phyloP scores from a whole-genome alignment of 805 yeast species.

The Candida nonsorbophila region DNA sequence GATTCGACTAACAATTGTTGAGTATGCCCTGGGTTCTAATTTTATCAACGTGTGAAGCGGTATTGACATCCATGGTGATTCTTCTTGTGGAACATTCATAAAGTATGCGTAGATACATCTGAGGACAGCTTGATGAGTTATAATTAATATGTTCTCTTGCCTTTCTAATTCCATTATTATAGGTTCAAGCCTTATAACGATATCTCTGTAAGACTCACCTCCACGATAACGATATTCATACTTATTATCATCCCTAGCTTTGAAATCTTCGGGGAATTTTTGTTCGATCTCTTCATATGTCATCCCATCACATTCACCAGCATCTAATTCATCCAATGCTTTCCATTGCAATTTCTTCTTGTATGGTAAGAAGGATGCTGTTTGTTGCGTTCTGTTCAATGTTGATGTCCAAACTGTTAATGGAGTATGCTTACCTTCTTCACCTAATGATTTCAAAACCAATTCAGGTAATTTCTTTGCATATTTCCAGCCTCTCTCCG shows the following conservation, averaged over 20 bases:
- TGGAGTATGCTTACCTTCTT: slow-evolving; percentile 43
- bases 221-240: slow-evolving; percentile 95
- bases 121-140: slow-evolving; percentile 96
- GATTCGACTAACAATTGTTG: slow-evolving; percentile 80
- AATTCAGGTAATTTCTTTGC: slow-evolving; percentile 76
- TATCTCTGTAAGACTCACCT: slow-evolving; percentile 95
- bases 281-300: slow-evolving; percentile 90
- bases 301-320: slow-evolving; percentile 96
- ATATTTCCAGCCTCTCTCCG: slow-evolving; percentile 79
- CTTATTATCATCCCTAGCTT: slow-evolving; percentile 92
- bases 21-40: slow-evolving; percentile 92
- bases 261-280: slow-evolving; percentile 88
- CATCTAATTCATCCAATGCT: slow-evolving; percentile 94
- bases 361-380: slow-evolving; percentile 77
- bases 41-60: slow-evolving; percentile 94
- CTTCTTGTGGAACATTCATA: slow-evolving; percentile 97
- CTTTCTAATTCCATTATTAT: slow-evolving; percentile 97
- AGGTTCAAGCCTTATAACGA: slow-evolving; percentile 91
- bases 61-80: slow-evolving; percentile 98
- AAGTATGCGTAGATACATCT: slow-evolving; percentile 96
- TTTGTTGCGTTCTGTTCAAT: slow-evolving; percentile 84
- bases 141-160: slow-evolving; percentile 91
- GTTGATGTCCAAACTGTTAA: slow-evolving; percentile 97
- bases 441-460: slow-evolving; percentile 60
- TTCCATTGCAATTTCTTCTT: slow-evolving; percentile 84